Percentiles rank a stretch among this genome's conserved stretches.
These are phyloP conservation scores for Cutaneotrichosporon cutaneum DNA, from an alignment of 1,284 basidiomycete species.

Conservation along the genomic window DNA sequence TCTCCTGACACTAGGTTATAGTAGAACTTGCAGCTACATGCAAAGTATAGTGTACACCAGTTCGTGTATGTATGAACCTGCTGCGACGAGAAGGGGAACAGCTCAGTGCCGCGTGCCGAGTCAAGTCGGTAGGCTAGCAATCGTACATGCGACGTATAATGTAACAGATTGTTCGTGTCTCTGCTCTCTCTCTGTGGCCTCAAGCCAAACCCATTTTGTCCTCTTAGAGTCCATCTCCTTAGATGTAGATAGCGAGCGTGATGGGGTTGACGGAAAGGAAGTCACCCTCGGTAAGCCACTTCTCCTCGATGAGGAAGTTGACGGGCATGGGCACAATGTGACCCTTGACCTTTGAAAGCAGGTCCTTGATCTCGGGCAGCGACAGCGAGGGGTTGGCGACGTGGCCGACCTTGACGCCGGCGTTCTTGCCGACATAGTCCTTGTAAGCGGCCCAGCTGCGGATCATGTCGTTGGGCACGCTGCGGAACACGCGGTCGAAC, in stretches of 20 bases:
- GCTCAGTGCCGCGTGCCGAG: no score
- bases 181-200: not conserved
- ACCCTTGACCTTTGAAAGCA: slow-evolving; percentile 63
- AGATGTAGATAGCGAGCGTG: slow-evolving; percentile 47
- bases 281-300: slow-evolving; percentile 43
- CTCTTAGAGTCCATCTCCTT: not conserved
- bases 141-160: not conserved
- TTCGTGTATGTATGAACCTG: not conserved
- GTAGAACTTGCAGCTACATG: not conserved
- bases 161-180: not conserved
- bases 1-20: not conserved
- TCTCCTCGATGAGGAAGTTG: slow-evolving; percentile 44
- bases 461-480: slow-evolving; percentile 73
- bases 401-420: slow-evolving; percentile 65
- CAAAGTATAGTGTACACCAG: slow-evolving; percentile 5
- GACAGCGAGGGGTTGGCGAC: slow-evolving; percentile 65
- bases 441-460: slow-evolving; percentile 74
- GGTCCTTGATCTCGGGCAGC: slow-evolving; percentile 68
- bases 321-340: slow-evolving; percentile 57
- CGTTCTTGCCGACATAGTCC: slow-evolving; percentile 55
- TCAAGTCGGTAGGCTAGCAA: no score
- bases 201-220: not conserved
- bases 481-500: slow-evolving; percentile 55
- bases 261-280: slow-evolving; percentile 45
- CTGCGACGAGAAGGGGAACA: no score